Evolutionary conservation across 345 rosid species (phyloP).

Genomic region (Hevea brasiliensis): DNA sequence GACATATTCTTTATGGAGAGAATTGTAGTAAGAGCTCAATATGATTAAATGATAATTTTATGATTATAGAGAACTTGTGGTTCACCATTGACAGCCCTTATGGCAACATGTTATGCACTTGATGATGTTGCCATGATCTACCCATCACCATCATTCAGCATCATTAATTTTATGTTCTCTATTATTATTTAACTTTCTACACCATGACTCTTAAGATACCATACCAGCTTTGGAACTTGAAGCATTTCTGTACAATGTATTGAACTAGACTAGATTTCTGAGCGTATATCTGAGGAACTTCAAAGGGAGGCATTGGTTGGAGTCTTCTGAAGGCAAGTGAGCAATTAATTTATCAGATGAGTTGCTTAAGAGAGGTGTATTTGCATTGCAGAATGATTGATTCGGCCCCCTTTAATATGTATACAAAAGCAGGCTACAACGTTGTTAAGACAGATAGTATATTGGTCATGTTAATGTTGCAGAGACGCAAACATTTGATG

Average conservation of each 20-base stretch:
- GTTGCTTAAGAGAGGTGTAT: conserved; percentile 61
- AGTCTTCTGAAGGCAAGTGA: conserved; percentile 90
- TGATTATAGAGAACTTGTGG: not conserved
- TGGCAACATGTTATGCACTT: not conserved
- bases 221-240: not conserved
- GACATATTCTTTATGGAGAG: not conserved
- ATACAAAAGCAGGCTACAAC: conserved; percentile 76
- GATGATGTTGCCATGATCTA: not conserved
- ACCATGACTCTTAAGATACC: not conserved
- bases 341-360: conserved; percentile 66
- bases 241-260: not conserved
- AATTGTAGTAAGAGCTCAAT: not conserved
- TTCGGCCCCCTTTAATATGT: conserved; percentile 83
- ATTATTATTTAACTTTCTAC: not conserved
- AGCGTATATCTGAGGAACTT: conserved; percentile 19
- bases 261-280: conserved; percentile 7
- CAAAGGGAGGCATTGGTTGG: conserved; percentile 91
- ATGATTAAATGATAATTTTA: not conserved
- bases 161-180: not conserved
- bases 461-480: conserved; percentile 68
- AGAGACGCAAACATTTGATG: conserved; percentile 94
- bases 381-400: conserved; percentile 94
- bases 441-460: conserved; percentile 66
- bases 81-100: not conserved
- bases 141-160: not conserved